Evolutionary conservation across 768 basidiomycete genomes (phyloP).

Genomic region (Clavulina sp.): DNA sequence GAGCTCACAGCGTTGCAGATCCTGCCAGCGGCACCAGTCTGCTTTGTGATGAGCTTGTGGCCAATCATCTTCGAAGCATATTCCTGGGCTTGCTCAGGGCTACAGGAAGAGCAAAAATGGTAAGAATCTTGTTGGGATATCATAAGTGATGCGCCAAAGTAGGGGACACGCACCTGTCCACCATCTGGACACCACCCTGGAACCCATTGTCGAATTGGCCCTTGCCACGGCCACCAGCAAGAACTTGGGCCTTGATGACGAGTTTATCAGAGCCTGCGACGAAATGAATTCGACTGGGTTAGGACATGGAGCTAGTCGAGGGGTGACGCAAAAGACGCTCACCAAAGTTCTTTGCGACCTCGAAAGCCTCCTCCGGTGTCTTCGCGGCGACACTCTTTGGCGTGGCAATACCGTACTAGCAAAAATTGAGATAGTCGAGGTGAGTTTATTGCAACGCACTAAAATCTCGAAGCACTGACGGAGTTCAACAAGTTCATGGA

Average conservation of each 20-base stretch:
- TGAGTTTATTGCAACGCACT: constrained; percentile 1
- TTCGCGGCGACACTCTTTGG: constrained; percentile 82
- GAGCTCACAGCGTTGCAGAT: constrained; percentile 79
- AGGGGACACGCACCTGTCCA: constrained; percentile 44
- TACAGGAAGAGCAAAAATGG: constrained; percentile 18
- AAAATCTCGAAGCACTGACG: constrained; percentile 1
- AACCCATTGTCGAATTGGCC: constrained; percentile 91
- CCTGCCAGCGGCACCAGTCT: constrained; percentile 84
- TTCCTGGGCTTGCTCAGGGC: constrained; percentile 77
- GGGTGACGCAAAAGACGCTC: constrained; percentile 8
- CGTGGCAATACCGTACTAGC: constrained; percentile 85
- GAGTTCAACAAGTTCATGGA: constrained; percentile 80
- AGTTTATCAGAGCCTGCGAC: constrained; percentile 49
- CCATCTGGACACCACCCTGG: constrained; percentile 92
- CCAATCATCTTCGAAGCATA: constrained; percentile 88
- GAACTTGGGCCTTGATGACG: constrained; percentile 97
- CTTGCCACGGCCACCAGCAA: constrained; percentile 97
- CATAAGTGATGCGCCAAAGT: not conserved
- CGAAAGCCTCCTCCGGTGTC: constrained; percentile 73
- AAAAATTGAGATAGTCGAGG: not conserved
- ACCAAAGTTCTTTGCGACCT: constrained; percentile 84
- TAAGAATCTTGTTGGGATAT: not conserved
- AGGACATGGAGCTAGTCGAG: constrained; percentile 1
- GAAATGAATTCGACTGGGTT: not conserved
- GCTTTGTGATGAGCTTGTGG: constrained; percentile 90